phyloP scores from a whole-genome alignment of 139 green algal genomes.

The Coelastrella sp. region DNA sequence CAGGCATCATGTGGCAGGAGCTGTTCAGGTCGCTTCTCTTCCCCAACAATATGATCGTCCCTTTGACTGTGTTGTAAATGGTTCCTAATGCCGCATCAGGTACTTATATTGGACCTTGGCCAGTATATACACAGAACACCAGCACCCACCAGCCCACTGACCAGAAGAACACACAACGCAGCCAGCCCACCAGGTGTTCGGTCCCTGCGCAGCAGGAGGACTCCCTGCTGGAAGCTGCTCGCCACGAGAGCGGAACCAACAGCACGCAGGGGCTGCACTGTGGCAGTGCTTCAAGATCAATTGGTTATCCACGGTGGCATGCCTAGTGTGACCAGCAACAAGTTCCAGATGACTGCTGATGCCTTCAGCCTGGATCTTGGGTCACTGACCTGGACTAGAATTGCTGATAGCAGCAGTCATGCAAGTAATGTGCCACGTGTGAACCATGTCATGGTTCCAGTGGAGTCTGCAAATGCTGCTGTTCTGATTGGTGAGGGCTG shows the following conservation, averaged over 20 bases:
- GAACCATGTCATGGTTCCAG: not conserved
- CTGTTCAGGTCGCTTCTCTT: not conserved
- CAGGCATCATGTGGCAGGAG: not conserved
- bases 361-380: not conserved
- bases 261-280: not conserved
- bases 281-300: not conserved
- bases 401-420: not conserved
- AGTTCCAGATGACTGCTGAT: slow-evolving; percentile 10
- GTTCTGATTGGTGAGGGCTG: not conserved
- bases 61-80: not conserved
- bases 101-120: not conserved
- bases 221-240: not conserved
- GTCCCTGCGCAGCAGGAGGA: not conserved
- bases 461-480: not conserved
- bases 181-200: not conserved
- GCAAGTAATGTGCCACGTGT: not conserved
- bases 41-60: not conserved
- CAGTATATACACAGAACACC: not conserved
- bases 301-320: not conserved
- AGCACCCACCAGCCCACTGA: not conserved
- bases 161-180: not conserved
- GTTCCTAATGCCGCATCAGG: not conserved
- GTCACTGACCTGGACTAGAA: not conserved
- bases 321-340: not conserved
- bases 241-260: not conserved